These are phyloP conservation scores for Dissoconium aciculare DNA, from an alignment of 2,329 filamentous ascomycete species.

Conservation along the genomic window DNA sequence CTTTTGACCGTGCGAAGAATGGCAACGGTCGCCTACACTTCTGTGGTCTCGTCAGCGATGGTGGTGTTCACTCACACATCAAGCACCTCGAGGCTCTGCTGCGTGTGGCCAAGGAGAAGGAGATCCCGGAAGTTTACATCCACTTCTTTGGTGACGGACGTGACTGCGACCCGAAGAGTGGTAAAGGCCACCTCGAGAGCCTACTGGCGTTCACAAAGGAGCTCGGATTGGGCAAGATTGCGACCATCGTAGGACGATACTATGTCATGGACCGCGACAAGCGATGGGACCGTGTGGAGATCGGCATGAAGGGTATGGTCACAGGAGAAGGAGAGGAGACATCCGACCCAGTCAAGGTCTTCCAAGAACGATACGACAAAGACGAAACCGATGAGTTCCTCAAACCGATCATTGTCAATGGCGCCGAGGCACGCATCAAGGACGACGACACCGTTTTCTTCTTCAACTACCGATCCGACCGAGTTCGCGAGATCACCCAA, in stretches of 20 bases:
- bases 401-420: constrained; percentile 90
- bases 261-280: constrained; percentile 99
- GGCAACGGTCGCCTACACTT: constrained; percentile 88
- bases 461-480: constrained; percentile 99
- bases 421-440: constrained; percentile 71
- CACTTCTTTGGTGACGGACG: constrained; percentile 98
- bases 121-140: constrained; percentile 83
- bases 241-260: constrained; percentile 88
- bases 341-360: constrained; percentile 68
- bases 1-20: constrained; percentile 65
- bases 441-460: constrained; percentile 94
- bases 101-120: constrained; percentile 75
- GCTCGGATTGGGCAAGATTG: constrained; percentile 72
- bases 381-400: constrained; percentile 94
- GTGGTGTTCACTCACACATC: constrained; percentile 93
- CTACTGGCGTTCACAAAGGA: constrained; percentile 69
- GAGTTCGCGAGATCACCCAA: constrained; percentile 90
- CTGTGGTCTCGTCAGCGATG: constrained; percentile 82
- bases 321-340: constrained; percentile 75
- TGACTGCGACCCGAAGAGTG: constrained; percentile 94
- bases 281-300: constrained; percentile 89
- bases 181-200: constrained; percentile 73
- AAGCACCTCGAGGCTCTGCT: constrained; percentile 79
- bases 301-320: constrained; percentile 76
- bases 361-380: constrained; percentile 76